phyloP scores from a whole-genome alignment of 2,329 filamentous ascomycete species.

The Xylaria sp. region DNA sequence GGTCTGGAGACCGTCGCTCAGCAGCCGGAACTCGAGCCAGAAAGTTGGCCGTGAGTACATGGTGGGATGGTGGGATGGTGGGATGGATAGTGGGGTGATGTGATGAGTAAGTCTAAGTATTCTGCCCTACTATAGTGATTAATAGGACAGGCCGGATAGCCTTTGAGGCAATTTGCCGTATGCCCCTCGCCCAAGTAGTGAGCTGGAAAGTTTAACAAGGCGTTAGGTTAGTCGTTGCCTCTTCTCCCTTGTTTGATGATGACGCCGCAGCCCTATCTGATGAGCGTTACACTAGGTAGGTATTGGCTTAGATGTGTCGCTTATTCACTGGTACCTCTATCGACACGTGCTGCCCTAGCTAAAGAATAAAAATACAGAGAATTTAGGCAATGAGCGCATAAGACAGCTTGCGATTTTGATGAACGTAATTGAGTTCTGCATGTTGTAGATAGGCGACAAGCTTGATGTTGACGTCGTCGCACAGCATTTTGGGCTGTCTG shows the following conservation, averaged over 20 bases:
- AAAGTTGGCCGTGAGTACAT: conserved; percentile 44
- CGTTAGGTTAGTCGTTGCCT: not conserved
- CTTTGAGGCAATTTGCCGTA: not conserved
- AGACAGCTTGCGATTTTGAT: not conserved
- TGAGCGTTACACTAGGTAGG: not conserved
- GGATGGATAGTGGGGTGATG: not conserved
- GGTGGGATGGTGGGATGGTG: no score
- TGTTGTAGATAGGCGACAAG: not conserved
- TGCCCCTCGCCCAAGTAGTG: not conserved
- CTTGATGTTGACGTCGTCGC: conserved; percentile 18
- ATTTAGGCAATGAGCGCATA: not conserved
- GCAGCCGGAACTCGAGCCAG: conserved; percentile 59
- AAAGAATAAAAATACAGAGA: not conserved
- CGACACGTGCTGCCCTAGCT: not conserved
- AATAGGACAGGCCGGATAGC: not conserved
- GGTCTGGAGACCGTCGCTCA: conserved; percentile 54
- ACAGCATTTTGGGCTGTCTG: conserved; percentile 19
- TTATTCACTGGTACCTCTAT: not conserved
- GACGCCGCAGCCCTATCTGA: not conserved
- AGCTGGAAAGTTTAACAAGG: not conserved
- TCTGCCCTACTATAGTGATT: not conserved
- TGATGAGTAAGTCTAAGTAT: not conserved
- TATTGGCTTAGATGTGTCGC: not conserved
- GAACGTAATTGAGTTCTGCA: not conserved
- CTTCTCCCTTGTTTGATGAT: not conserved